These are phyloP conservation scores for Penicillium sp. DNA, from an alignment of 2,329 filamentous ascomycete genomes.

Conservation along the genomic window DNA sequence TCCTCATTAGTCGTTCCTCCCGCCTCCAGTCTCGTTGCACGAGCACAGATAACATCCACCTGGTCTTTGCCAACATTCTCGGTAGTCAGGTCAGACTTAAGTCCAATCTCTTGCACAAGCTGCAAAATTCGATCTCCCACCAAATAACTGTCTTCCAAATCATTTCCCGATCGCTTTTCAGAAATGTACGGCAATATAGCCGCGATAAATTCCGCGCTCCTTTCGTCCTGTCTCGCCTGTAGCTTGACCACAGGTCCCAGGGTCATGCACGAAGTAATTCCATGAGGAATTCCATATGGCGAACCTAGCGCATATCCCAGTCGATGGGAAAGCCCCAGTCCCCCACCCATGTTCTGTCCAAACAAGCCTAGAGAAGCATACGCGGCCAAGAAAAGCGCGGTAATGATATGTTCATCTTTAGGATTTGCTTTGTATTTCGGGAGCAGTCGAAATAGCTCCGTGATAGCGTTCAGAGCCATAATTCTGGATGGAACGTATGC, in stretches of 20 bases:
- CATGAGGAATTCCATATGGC: not conserved
- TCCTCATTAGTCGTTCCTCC: not conserved
- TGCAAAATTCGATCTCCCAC: not conserved
- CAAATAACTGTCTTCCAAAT: not conserved
- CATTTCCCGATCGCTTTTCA: not conserved
- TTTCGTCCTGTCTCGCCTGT: not conserved
- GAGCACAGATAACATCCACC: not conserved
- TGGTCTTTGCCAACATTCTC: not conserved
- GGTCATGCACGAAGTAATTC: not conserved
- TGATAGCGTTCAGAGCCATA: not conserved
- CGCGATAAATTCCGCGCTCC: not conserved
- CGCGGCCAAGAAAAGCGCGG: not conserved
- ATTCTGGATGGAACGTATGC: not conserved
- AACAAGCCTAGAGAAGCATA: not conserved
- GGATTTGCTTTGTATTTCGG: not conserved
- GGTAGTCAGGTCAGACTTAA: not conserved
- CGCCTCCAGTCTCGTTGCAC: not conserved
- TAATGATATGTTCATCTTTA: not conserved
- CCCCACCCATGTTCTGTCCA: not conserved
- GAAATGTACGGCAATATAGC: not conserved
- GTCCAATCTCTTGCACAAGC: not conserved
- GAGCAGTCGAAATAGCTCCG: not conserved
- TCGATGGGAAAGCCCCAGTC: not conserved
- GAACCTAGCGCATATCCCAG: not conserved
- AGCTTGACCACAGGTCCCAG: not conserved